Evolutionary conservation across 805 yeast species (phyloP), one percentile per base, ranked within the genome.

Genomic region (Groenewaldozyma salmanticensis): DNA sequence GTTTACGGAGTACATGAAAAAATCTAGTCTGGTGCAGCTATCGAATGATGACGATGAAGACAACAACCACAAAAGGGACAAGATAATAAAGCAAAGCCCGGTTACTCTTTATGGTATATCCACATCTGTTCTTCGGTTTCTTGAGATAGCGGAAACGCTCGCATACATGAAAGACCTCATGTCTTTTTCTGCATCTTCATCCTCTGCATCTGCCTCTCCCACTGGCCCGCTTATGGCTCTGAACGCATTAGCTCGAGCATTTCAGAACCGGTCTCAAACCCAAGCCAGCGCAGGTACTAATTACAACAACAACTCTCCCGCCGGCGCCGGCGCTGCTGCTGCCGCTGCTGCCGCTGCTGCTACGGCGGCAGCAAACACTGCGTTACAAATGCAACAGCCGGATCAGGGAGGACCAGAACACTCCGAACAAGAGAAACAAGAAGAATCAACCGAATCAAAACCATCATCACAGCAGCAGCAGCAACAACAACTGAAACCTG

Each of bases 71-170:
- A 27, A 32, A n/a, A 16, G 29, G 18, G 4, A 22, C 31, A 27
- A 27, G 13, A 38, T 27, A 27, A 21, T 27, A 7, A 20, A 9
- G 9, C 4, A 6, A 15, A 16, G 13, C 18, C 39, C 35, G 32
- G 60, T 77, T 42, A 65, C 77, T 3, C 69, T 70, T 40, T 72
- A 72, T 47, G 94, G 94, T 0, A 59, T 81, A 4, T 77, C 75
- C 41, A 77, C 73, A 39, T 70, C 71, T 31, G 77, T 83, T 4
- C 72, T 83, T 75, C 64, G 90, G 44, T 68, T 79, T 18, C 60
- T 85, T 62, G 90, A 83, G 57, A 74, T 82, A 3, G 72, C 86
- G 33, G 92, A 84, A 58, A 79, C 80, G 6, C 81, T 86, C 85
- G 69, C 86, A 0, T 74, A 75, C 46, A 66, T 85, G 47, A 71